Evolutionary conservation across 352 stramenopile species (phyloP), one percentile per base, ranked within the genome.

Genomic region (Pythium aphanidermatum): DNA sequence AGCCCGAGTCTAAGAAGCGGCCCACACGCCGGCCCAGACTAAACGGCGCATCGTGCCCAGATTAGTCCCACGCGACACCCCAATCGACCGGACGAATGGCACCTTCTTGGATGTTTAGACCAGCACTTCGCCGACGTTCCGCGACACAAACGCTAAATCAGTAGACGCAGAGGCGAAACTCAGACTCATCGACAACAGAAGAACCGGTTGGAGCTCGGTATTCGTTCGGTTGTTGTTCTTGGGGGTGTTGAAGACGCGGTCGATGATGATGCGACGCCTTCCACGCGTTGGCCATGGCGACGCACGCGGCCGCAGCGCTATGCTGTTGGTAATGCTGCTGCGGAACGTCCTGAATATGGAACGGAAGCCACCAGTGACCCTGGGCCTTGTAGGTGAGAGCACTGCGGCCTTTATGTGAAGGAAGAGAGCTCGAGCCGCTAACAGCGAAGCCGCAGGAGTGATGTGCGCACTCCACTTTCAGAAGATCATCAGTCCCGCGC

Each of bases 381-480:
- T 69, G 13, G 47, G 23, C 2, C 44, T 65, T 21, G 63, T 62
- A 19, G 60, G 60, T 69, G 20, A n/a, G 52, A 16, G 3, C 24
- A n/a, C 4, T n/a, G 36, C 4, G 13, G 4, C 14, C 23, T 31
- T 6, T 37, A n/a, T n/a, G n/a, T n/a, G n/a, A n/a, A n/a, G n/a
- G n/a, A n/a, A n/a, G n/a, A n/a, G n/a, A n/a, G n/a, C n/a, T n/a
- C n/a, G n/a, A n/a, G n/a, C n/a, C 19, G 2, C 11, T 14, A 19
- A 40, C 20, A 14, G 19, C 8, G 17, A 12, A 16, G 17, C 26
- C 16, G 30, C 19, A 38, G 12, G 20, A 34, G 24, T 34, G 14
- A 86, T 88, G 74, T 74, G 70, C 41, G 51, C 64, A 25, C 47
- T 86, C 16, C 64, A 88, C 56, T 62, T 82, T 46, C 70, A 83